A percentile compares a stretch with the other conserved stretches of the same genome.
Evolutionary conservation across 495 filamentous ascomycete genomes (phyloP).

Genomic region (Oidiodendron maius): DNA sequence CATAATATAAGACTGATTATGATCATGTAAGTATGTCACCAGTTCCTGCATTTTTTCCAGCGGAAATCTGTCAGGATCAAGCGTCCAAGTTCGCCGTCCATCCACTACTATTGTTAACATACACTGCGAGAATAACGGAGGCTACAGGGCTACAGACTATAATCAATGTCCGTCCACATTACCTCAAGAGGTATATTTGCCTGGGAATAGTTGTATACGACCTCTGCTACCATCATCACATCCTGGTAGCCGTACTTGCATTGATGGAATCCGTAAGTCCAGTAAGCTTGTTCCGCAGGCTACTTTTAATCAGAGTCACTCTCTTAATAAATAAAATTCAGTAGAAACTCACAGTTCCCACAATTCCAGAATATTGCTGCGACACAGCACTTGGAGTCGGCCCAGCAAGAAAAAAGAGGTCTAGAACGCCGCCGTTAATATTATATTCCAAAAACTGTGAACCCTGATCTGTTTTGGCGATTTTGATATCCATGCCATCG

Average conservation of each 20-base stretch:
- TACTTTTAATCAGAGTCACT: conserved; percentile 61
- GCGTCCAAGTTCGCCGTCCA: conserved; percentile 78
- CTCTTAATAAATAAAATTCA: conserved; percentile 68
- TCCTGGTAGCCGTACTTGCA: conserved; percentile 80
- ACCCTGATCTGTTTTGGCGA: too few species aligned
- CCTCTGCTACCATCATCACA: conserved; percentile 67
- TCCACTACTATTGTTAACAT: neutral
- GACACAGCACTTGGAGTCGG: conserved; percentile 65
- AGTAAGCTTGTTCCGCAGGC: conserved; percentile 87
- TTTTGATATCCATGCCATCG: too few species aligned
- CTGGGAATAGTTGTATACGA: conserved; percentile 66
- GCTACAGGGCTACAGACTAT: conserved; percentile 23
- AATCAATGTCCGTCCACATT: too few species aligned
- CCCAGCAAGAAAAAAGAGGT: conserved; percentile 79
- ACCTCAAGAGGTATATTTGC: conserved; percentile 76
- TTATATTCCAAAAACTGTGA: too few species aligned
- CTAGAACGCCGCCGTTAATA: conserved; percentile 76
- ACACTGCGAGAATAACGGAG: neutral
- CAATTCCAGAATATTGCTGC: too few species aligned
- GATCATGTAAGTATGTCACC: conserved; percentile 55
- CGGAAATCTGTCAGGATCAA: conserved; percentile 60
- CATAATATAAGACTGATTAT: conserved; percentile 69
- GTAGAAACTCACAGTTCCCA: too few species aligned
- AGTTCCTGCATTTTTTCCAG: conserved; percentile 61
- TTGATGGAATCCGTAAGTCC: conserved; percentile 80